phyloP scores from a whole-genome alignment of 2,329 filamentous ascomycete genomes.

The Talaromyces sp. region DNA sequence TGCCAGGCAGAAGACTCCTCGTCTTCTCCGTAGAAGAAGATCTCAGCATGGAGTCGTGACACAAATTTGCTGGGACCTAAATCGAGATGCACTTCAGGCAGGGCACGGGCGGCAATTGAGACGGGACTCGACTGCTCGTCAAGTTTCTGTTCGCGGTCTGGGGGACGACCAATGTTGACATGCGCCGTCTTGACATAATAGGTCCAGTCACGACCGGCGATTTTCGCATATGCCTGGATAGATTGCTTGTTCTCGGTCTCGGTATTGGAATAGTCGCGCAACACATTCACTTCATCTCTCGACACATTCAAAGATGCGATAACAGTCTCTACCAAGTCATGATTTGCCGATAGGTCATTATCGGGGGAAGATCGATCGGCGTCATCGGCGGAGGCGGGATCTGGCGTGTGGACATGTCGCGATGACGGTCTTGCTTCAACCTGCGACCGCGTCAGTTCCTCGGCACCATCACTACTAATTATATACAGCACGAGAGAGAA shows the following conservation, averaged over 20 bases:
- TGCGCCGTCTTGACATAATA: conserved; percentile 51
- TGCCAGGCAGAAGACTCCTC: conserved; percentile 67
- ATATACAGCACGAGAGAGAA: background rate
- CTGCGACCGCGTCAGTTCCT: conserved; percentile 21
- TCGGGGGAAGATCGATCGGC: conserved; percentile 43
- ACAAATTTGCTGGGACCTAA: conserved; percentile 80
- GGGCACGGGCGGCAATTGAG: conserved; percentile 41
- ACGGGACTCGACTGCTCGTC: conserved; percentile 48
- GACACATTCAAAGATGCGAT: conserved; percentile 46
- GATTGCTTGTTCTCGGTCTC: conserved; percentile 46
- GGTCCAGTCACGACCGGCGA: conserved; percentile 51
- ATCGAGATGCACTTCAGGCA: conserved; percentile 72
- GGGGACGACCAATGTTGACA: conserved; percentile 50
- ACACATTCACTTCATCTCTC: conserved; percentile 44
- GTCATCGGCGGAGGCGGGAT: conserved; percentile 37
- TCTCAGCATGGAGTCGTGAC: conserved; percentile 71
- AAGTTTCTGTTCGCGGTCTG: conserved; percentile 43
- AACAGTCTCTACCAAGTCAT: conserved; percentile 48
- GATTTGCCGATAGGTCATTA: conserved; percentile 40
- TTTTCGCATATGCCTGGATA: conserved; percentile 50
- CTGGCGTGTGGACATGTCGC: conserved; percentile 33
- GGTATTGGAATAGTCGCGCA: conserved; percentile 45
- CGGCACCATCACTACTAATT: background rate
- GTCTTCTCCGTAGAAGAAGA: conserved; percentile 67
- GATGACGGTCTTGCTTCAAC: conserved; percentile 33